Conservation (phyloP, 2,329 filamentous ascomycete species). For the Diaporthe citri region DNA sequence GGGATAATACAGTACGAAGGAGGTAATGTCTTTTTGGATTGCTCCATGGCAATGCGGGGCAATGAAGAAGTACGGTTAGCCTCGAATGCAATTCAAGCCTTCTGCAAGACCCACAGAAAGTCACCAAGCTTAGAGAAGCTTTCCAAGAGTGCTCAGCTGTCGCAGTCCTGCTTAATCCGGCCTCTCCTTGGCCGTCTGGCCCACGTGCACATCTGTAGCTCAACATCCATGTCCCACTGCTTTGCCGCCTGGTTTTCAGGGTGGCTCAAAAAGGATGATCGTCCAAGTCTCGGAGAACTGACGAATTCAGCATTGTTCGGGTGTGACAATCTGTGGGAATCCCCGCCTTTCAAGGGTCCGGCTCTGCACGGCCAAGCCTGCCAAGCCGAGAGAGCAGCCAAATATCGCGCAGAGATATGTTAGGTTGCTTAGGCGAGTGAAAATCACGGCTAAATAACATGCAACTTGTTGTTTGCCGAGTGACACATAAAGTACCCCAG, state of each 20-base stretch:
- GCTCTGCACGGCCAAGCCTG: slow-evolving; percentile 11
- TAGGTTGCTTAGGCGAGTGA: background rate
- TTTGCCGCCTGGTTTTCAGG: background rate
- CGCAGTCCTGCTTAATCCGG: background rate
- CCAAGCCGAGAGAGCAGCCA: slow-evolving; percentile 16
- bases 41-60: background rate
- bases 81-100: background rate
- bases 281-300: background rate
- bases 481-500: background rate
- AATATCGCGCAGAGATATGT: background rate
- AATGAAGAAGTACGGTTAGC: background rate
- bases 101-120: background rate
- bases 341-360: slow-evolving; percentile 10
- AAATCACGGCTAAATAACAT: slow-evolving; percentile 20
- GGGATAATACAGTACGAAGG: background rate
- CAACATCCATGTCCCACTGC: background rate
- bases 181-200: background rate
- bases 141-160: slow-evolving; percentile 7
- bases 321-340: background rate
- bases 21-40: background rate
- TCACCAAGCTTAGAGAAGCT: slow-evolving; percentile 7
- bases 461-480: background rate
- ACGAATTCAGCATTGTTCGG: background rate
- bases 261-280: background rate
- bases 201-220: background rate